phyloP scores from a whole-genome alignment of 208 protist genomes.

The Leishmania braziliensis region DNA sequence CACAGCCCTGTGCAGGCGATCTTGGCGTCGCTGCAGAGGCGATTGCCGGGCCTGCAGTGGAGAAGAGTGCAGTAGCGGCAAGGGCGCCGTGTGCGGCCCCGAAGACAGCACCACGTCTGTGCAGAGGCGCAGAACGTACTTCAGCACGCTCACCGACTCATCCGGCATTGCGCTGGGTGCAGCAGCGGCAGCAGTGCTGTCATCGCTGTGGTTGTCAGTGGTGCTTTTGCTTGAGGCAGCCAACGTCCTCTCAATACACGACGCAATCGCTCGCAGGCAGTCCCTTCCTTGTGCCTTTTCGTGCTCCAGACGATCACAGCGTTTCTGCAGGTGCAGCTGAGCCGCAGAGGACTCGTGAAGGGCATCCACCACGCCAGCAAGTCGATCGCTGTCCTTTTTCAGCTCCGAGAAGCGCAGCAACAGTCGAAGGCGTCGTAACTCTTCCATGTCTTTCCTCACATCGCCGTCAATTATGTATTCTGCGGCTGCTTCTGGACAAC shows the following conservation, averaged over 20 bases:
- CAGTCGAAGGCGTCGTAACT: constrained; percentile 62
- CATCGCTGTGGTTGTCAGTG: background rate
- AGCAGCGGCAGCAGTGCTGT: background rate
- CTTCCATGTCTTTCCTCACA: constrained; percentile 16
- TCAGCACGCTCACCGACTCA: background rate
- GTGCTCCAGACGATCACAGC: constrained; percentile 15
- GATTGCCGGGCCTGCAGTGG: background rate
- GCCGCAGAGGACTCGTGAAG: constrained; percentile 22
- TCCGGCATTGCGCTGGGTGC: background rate
- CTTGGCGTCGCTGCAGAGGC: background rate
- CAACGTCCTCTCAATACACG: constrained; percentile 10
- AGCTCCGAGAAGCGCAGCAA: constrained; percentile 79
- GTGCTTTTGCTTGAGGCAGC: background rate
- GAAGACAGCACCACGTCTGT: background rate
- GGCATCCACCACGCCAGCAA: constrained; percentile 23
- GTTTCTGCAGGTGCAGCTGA: constrained; percentile 8
- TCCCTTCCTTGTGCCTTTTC: background rate
- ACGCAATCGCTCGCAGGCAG: constrained; percentile 12
- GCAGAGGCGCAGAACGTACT: constrained; percentile 3
- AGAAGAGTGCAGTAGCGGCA: background rate
- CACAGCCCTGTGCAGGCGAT: constrained; percentile 8
- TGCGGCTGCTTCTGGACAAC: background rate
- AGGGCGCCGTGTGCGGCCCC: background rate
- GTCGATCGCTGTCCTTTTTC: constrained; percentile 69
- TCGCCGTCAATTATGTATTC: background rate